Evolutionary conservation across 2,329 filamentous ascomycete genomes (phyloP).

Genomic region (Lasiodiplodia sp.): DNA sequence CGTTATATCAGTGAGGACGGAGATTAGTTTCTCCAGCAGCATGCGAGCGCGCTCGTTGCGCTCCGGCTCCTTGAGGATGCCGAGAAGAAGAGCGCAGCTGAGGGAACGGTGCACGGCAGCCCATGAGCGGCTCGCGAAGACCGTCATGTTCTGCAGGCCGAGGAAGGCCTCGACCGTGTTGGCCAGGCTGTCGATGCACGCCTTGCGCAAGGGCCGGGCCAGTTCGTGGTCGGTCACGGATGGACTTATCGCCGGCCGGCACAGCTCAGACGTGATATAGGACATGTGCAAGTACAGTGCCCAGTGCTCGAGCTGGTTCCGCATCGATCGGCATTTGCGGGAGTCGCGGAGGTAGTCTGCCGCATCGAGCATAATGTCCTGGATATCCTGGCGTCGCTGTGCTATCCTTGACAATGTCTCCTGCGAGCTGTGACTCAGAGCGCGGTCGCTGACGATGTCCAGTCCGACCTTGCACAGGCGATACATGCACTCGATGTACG

Average conservation of each 20-base stretch:
- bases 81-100: slow-evolving; percentile 53
- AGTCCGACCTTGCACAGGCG: slow-evolving; percentile 64
- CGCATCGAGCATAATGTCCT: slow-evolving; percentile 64
- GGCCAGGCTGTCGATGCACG: slow-evolving; percentile 64
- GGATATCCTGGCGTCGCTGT: slow-evolving; percentile 64
- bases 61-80: slow-evolving; percentile 59
- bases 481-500: slow-evolving; percentile 66
- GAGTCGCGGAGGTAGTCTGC: slow-evolving; percentile 65
- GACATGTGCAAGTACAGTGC: slow-evolving; percentile 67
- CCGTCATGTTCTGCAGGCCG: slow-evolving; percentile 62
- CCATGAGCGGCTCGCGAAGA: slow-evolving; percentile 53
- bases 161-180: slow-evolving; percentile 67
- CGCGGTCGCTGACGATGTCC: slow-evolving; percentile 66
- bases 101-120: slow-evolving; percentile 53
- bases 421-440: slow-evolving; percentile 56
- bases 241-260: slow-evolving; percentile 65
- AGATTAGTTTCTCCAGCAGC: slow-evolving; percentile 55
- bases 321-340: slow-evolving; percentile 54
- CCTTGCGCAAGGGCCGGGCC: slow-evolving; percentile 58
- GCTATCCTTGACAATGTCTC: slow-evolving; percentile 63
- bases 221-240: slow-evolving; percentile 53
- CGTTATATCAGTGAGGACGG: slow-evolving; percentile 55
- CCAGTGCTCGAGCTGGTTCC: slow-evolving; percentile 66
- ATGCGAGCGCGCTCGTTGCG: slow-evolving; percentile 54
- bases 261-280: slow-evolving; percentile 69